phyloP scores from a whole-genome alignment of 1,139 yeast species.

The Pneumocystis oryctolagi region DNA sequence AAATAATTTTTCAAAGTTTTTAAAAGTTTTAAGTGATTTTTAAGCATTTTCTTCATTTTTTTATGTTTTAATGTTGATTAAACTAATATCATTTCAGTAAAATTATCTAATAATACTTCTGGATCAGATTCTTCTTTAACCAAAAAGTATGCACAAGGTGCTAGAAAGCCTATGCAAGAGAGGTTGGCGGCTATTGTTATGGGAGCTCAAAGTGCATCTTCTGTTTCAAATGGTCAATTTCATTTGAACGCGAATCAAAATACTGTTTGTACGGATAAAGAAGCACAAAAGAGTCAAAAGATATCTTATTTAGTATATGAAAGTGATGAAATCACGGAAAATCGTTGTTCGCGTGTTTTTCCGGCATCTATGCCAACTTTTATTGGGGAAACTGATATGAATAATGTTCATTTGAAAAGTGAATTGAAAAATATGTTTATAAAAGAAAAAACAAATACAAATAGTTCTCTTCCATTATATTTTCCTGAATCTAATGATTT shows the following conservation, averaged over 20 bases:
- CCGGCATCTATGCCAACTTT: background rate
- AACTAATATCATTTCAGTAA: background rate
- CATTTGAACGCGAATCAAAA: background rate
- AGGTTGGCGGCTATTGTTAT: background rate
- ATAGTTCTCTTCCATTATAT: background rate
- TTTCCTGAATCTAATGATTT: background rate
- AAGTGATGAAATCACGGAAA: background rate
- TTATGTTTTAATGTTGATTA: background rate
- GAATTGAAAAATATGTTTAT: background rate
- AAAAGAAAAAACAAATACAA: background rate
- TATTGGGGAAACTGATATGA: background rate
- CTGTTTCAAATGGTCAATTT: background rate
- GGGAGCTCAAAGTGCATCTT: background rate
- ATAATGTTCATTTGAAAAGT: background rate
- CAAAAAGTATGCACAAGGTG: background rate
- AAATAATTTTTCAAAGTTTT: no score
- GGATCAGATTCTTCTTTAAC: background rate
- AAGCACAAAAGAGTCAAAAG: background rate
- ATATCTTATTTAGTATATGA: background rate
- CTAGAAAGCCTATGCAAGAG: background rate
- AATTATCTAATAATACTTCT: background rate
- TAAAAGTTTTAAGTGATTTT: background rate
- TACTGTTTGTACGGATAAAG: background rate
- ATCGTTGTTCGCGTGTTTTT: background rate
- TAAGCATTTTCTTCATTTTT: background rate